Percentiles rank a stretch among this genome's conserved stretches.
Conservation (phyloP, 257 asterid species). For the Forsythia suspensa region DNA sequence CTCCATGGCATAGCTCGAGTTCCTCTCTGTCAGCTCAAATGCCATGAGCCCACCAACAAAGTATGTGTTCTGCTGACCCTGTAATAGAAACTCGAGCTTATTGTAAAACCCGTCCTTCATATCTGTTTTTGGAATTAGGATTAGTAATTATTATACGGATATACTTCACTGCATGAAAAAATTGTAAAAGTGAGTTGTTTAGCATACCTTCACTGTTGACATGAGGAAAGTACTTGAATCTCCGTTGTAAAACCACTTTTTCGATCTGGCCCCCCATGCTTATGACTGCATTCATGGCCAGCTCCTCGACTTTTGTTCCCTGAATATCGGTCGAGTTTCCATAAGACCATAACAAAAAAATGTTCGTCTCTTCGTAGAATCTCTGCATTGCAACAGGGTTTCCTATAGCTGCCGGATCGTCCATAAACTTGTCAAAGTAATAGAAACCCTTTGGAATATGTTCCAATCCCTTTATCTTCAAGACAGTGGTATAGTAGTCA, state of each 20-base stretch:
- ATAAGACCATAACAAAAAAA: conserved; percentile 83
- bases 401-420: conserved; percentile 66
- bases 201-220: conserved; percentile 61
- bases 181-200: not conserved
- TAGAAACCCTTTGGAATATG: conserved; percentile 79
- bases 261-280: conserved; percentile 69
- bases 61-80: conserved; percentile 72
- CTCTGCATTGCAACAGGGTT: conserved; percentile 90
- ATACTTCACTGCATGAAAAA: not conserved
- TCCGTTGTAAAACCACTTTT: conserved; percentile 52
- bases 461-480: conserved; percentile 72
- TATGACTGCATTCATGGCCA: conserved; percentile 57
- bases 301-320: conserved; percentile 48
- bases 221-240: conserved; percentile 81
- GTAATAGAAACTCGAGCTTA: conserved; percentile 64
- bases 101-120: conserved; percentile 80
- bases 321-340: conserved; percentile 66
- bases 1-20: conserved; percentile 62
- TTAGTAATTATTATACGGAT: not conserved
- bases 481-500: conserved; percentile 74
- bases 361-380: conserved; percentile 53
- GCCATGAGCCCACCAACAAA: conserved; percentile 87
- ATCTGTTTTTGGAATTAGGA: conserved; percentile 40
- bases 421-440: conserved; percentile 75
- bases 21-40: conserved; percentile 87